phyloP scores from a whole-genome alignment of 73 alveolate species.

The Tetrahymena malaccensis region DNA sequence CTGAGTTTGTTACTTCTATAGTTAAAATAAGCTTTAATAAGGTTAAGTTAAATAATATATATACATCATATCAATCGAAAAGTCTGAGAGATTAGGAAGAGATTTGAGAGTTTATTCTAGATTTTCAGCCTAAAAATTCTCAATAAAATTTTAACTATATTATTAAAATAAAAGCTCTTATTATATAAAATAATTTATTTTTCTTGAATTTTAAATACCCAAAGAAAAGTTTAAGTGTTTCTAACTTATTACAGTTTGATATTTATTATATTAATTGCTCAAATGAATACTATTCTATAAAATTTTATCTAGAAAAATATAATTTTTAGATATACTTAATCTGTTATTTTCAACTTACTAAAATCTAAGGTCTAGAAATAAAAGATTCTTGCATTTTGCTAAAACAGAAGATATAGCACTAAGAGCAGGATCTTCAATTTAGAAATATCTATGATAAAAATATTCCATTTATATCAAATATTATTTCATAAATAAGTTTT shows the following conservation, averaged over 20 bases:
- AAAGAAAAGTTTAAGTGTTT: not conserved
- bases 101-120: not conserved
- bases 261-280: not conserved
- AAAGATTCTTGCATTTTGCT: not conserved
- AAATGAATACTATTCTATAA: not conserved
- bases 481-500: not conserved
- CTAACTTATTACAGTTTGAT: not conserved
- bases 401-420: not conserved
- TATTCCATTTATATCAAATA: not conserved
- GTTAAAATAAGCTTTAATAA: no score
- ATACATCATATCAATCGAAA: not conserved
- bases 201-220: not conserved
- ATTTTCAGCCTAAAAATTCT: not conserved
- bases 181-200: not conserved
- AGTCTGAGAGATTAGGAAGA: not conserved
- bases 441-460: not conserved
- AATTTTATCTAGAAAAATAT: not conserved
- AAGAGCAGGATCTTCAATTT: not conserved
- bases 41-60: no score
- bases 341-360: not conserved
- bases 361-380: not conserved
- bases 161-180: not conserved
- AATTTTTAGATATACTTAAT: not conserved
- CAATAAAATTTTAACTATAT: not conserved
- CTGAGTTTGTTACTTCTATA: not conserved